Conservation (phyloP, 2,329 filamentous ascomycete genomes). For the Colletotrichum tofieldiae region DNA sequence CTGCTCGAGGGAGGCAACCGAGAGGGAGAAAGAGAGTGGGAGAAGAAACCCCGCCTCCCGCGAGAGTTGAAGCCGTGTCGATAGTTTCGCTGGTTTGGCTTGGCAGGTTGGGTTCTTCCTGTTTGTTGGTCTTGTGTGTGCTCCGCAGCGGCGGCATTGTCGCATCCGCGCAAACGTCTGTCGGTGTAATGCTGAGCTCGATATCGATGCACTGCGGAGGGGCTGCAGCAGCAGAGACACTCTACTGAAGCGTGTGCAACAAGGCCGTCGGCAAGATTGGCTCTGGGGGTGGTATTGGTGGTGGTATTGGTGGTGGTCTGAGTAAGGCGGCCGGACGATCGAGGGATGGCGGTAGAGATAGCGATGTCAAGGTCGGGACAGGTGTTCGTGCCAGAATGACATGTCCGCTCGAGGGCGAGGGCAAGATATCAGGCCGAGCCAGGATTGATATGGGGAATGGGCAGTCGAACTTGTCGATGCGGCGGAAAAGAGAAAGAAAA, state of each 20-base stretch:
- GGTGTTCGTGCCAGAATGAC: too few species aligned
- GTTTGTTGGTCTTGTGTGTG: background rate
- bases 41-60: conserved; percentile 16
- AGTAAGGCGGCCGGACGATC: background rate
- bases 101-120: conserved; percentile 25
- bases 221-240: background rate
- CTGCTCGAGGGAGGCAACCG: conserved; percentile 16
- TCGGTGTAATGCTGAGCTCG: background rate
- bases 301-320: conserved; percentile 8
- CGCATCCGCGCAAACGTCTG: background rate
- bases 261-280: background rate
- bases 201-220: background rate
- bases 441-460: conserved; percentile 13
- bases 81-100: conserved; percentile 36
- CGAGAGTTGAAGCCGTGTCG: conserved; percentile 12
- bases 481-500: background rate
- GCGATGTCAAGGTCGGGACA: conserved; percentile 9
- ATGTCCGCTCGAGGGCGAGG: too few species aligned
- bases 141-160: conserved; percentile 29
- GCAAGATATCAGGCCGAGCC: too few species aligned
- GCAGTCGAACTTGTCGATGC: conserved; percentile 7
- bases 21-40: background rate
- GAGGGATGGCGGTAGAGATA: conserved; percentile 7
- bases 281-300: conserved; percentile 5
- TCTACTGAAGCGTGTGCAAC: conserved; percentile 1